Evolutionary conservation across 1,284 basidiomycete species (phyloP), one percentile per base, ranked within the genome.

Genomic region (Boletus mariae): DNA sequence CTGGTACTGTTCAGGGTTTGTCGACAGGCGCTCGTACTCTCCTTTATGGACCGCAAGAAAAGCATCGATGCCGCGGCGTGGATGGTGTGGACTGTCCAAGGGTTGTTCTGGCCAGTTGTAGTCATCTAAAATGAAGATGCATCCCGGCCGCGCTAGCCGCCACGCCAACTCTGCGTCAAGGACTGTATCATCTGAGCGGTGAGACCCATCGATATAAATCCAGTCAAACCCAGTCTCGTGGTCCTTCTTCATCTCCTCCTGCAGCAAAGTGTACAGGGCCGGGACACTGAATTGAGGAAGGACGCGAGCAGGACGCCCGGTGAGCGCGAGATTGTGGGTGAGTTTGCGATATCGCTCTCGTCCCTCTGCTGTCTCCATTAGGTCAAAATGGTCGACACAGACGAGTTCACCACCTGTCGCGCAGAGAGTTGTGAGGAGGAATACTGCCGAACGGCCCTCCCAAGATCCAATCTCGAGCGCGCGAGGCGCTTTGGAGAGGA

Each of bases 391-490:
- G 61, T 83, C 82, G 56, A 83, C 75, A 57, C 79, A 82, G 43
- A 79, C 71, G 15, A 83, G 62, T 44, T 75, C 73, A 4, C 79
- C 78, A 11, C 63, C 62, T 6, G 62, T 57, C n/a, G 63, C 64
- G 61, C 79, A 81, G 41, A 83, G 73, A 37, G 76, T 72, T 8
- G 64, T 71, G 40, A 80, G 69, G 35, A 82, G 68, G 65, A 80
- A 83, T 23, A 80, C 75, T 17, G 79, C 80, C 0, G 81, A 83
- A 45, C 82, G 76, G 20, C 81, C 82, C 65, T 84, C 82, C 80
- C 81, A 84, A 13, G 78, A 80, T 4, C 82, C 80, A n/a, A 84
- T 80, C 61, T 83, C 81, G 12, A 83, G 74, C 6, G 69, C 75
- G 13, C 80, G 74, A 11, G 80, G 80, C 1, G 61, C 53, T 15